phyloP scores from a whole-genome alignment of 495 filamentous ascomycete genomes.

The Penicillium arizonense region DNA sequence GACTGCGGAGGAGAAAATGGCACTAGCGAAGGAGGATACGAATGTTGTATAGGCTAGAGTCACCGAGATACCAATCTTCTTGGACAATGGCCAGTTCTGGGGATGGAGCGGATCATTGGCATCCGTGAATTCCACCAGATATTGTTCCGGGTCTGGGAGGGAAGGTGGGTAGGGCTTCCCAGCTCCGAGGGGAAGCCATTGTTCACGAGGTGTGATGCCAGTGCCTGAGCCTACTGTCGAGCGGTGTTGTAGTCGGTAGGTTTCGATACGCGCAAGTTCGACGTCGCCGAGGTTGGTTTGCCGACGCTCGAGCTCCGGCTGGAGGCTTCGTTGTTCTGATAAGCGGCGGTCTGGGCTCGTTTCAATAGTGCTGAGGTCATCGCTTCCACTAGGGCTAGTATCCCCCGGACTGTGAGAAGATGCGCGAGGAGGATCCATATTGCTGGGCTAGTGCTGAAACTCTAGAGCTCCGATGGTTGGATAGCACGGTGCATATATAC shows the following conservation, averaged over 20 bases:
- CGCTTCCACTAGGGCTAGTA: slow-evolving; percentile 6
- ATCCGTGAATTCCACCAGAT: slow-evolving; percentile 55
- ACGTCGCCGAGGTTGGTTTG: slow-evolving; percentile 24
- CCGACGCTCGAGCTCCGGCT: slow-evolving; percentile 19
- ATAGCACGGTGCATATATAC: background rate
- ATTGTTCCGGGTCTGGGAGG: slow-evolving; percentile 46
- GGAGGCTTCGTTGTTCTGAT: slow-evolving; percentile 1
- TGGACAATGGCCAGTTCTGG: slow-evolving; percentile 46
- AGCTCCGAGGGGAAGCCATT: slow-evolving; percentile 37
- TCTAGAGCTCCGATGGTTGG: background rate
- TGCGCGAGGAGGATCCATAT: slow-evolving; percentile 11
- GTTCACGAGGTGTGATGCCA: slow-evolving; percentile 16
- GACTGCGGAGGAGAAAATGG: slow-evolving; percentile 53
- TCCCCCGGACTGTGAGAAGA: background rate
- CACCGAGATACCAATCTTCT: slow-evolving; percentile 22
- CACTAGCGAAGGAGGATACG: slow-evolving; percentile 49
- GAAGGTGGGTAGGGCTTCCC: slow-evolving; percentile 44
- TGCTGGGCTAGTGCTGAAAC: background rate
- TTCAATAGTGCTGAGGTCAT: slow-evolving; percentile 4
- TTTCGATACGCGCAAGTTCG: slow-evolving; percentile 34
- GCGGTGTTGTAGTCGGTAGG: slow-evolving; percentile 31
- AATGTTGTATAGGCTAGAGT: slow-evolving; percentile 51
- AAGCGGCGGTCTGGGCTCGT: slow-evolving; percentile 1
- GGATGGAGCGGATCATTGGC: slow-evolving; percentile 50
- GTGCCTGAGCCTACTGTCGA: slow-evolving; percentile 33